Evolutionary conservation across 306 rosid species (phyloP), one percentile per base, ranked within the genome.

Genomic region (Trichosanthes cucumerina): DNA sequence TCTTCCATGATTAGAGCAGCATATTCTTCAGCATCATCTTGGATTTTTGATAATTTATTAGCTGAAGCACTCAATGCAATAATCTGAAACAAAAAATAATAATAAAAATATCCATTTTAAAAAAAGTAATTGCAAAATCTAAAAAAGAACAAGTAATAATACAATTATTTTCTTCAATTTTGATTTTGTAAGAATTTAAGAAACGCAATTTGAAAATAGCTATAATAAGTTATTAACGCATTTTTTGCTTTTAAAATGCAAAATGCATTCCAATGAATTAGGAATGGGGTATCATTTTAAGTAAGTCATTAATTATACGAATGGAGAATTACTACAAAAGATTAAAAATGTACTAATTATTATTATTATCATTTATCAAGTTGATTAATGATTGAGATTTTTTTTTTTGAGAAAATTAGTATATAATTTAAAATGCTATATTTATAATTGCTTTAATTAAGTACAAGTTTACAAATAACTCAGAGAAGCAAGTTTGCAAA

Each of bases 1-100:
- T 94, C 98, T 81, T 94, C 98, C 91, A 90, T 92, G 82, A 94
- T 94, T 44, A 94, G 80, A 19, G 98, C 95, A 62, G 98, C 97
- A 62, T 94, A 94, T 84, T 94, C 98, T 70, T 94, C 92, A 1
- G 93, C 85, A 6, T 88, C 90, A 8, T 92, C 93, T 88, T 90
- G 88, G 79, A 94, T 81, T 79, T 90, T 92, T 16, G 97, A 88
- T 38, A 94, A 83, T 86, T 89, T 85, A 80, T 94, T 94, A n/a
- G 97, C 98, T 0, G 92, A 87, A 79, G 98, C 98, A 56, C 97
- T 94, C 47, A 89, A 72, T 38, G 84, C 84, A 41, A 94, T 94
- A 72, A 94, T 75, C 57, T 44, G 16, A 34, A 53, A 4, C 9
- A 1, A 34, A 36, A 1, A 19, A 54, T 7, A 31, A 16, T 1